Evolutionary conservation across 2,329 filamentous ascomycete species (phyloP), one percentile per base, ranked within the genome.

Genomic region (Botrytis porri): DNA sequence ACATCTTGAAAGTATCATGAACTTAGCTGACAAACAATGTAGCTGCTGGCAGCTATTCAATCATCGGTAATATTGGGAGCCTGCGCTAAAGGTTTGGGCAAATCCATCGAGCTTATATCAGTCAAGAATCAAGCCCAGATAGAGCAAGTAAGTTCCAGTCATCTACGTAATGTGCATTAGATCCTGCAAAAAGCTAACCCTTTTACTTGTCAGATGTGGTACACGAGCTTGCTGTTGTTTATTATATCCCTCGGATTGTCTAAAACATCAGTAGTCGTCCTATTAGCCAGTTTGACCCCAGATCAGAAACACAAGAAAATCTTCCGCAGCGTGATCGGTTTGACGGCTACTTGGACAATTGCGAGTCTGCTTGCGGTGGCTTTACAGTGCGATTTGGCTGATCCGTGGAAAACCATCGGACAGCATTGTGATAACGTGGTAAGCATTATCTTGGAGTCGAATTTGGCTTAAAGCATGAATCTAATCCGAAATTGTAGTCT

Each of bases 201-300:
- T 39, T 25, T 70, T 35, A 48, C n/a, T 51, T 39, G 16, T n/a
- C 71, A 83, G 82, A 78, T 79, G 51, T 79, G 82, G 54, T 83
- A 82, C 71, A 77, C 80, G 57, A 80, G 81, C 73, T 81, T 85
- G 73, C 76, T 84, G 32, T 78, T 86, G 73, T 84, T 82, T 70
- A 75, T 86, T 48, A 54, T 84, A 60, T 77, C 80, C 1, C 75
- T 85, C 32, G 84, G 83, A 72, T 79, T 84, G 29, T 84, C 84
- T 8, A 85, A 86, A 74, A 78, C 79, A 66, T 82, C 83, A 12
- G 81, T 85, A 57, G 79, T 82, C 18, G 79, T 83, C 16, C 82
- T 86, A 16, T 82, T 85, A 65, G 78, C 84, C 37, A 84, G 84
- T 14, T 79, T 86, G n/a, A 84, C 84, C 5, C 84, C 84, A 2